Percentiles rank a stretch among this genome's conserved stretches.
Evolutionary conservation across 352 stramenopile species (phyloP).

Genomic region (Globisporangium iwayamae): DNA sequence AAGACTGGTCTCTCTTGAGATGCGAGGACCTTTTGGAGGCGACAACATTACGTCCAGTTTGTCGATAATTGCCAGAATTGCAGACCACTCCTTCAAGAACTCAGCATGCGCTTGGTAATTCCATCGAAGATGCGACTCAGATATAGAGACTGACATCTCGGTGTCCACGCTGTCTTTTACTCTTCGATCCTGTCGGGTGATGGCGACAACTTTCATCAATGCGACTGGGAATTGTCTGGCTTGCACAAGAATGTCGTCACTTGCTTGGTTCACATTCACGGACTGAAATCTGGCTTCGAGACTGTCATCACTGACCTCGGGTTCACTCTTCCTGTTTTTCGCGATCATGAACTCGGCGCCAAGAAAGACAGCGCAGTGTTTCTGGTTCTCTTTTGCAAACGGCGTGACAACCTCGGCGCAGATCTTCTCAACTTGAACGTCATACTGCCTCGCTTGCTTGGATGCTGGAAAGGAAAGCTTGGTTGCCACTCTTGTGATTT

Average conservation of each 20-base stretch:
- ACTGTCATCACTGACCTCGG: not conserved
- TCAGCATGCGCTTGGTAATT: conserved; percentile 25
- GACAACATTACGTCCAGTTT: conserved; percentile 36
- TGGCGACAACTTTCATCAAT: conserved; percentile 17
- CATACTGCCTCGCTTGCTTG: conserved; percentile 3
- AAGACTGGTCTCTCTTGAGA: not conserved
- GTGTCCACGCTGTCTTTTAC: conserved; percentile 22
- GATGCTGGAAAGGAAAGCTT: not conserved
- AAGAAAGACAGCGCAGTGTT: conserved; percentile 12
- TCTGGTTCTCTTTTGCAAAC: not conserved
- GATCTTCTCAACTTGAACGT: conserved; percentile 8
- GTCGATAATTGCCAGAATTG: conserved; percentile 27
- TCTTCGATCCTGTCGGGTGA: conserved; percentile 26
- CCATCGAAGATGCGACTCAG: conserved; percentile 29
- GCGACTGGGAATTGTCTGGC: conserved; percentile 9
- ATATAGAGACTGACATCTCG: conserved; percentile 27
- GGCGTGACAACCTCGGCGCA: conserved; percentile 6
- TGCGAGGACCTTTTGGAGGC: conserved; percentile 5
- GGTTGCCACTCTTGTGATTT: conserved; percentile 7
- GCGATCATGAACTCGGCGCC: conserved; percentile 10
- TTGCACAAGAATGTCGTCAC: not conserved
- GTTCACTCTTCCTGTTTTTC: not conserved
- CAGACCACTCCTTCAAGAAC: conserved; percentile 29
- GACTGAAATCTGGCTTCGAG: conserved; percentile 14
- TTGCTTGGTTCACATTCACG: conserved; percentile 13